phyloP scores from a whole-genome alignment of 2,329 filamentous ascomycete genomes.

The Calonectria multiphialidica region DNA sequence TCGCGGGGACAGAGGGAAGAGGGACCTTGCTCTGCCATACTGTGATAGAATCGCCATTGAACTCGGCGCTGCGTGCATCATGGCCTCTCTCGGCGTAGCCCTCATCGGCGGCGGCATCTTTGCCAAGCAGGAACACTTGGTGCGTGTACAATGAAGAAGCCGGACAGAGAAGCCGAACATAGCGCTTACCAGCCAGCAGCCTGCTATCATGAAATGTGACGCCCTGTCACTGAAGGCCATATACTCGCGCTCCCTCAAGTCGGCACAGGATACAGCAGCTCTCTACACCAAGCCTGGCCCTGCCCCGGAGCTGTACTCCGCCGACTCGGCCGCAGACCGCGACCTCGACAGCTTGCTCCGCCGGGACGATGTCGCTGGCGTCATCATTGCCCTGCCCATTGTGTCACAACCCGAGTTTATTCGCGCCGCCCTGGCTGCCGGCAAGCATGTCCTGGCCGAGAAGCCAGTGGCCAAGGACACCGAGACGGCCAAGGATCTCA shows the following conservation, averaged over 20 bases:
- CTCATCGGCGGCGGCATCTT: slow-evolving; percentile 75
- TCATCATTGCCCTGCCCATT: slow-evolving; percentile 74
- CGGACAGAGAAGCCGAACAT: neutral
- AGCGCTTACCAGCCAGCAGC: slow-evolving; percentile 45
- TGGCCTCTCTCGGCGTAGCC: slow-evolving; percentile 63
- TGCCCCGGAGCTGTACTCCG: slow-evolving; percentile 66
- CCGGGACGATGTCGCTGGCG: slow-evolving; percentile 65
- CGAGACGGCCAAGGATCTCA: slow-evolving; percentile 54
- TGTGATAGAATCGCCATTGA: neutral
- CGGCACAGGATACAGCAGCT: slow-evolving; percentile 61
- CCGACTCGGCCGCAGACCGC: slow-evolving; percentile 61
- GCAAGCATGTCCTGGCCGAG: slow-evolving; percentile 78
- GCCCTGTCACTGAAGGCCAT: slow-evolving; percentile 70
- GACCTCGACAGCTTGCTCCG: slow-evolving; percentile 64
- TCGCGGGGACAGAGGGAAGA: neutral
- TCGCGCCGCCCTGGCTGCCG: slow-evolving; percentile 69
- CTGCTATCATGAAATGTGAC: slow-evolving; percentile 68
- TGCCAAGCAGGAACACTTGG: slow-evolving; percentile 68
- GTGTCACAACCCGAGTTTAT: slow-evolving; percentile 69
- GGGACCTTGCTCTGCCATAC: neutral
- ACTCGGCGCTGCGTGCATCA: slow-evolving; percentile 27
- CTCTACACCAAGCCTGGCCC: slow-evolving; percentile 48
- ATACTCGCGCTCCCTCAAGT: slow-evolving; percentile 72
- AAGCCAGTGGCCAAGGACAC: slow-evolving; percentile 76
- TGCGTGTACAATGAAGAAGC: slow-evolving; percentile 41